Base-by-base conservation (phyloP, 73 alveolate genomes). In the Durusdinium trenchii region DNA sequence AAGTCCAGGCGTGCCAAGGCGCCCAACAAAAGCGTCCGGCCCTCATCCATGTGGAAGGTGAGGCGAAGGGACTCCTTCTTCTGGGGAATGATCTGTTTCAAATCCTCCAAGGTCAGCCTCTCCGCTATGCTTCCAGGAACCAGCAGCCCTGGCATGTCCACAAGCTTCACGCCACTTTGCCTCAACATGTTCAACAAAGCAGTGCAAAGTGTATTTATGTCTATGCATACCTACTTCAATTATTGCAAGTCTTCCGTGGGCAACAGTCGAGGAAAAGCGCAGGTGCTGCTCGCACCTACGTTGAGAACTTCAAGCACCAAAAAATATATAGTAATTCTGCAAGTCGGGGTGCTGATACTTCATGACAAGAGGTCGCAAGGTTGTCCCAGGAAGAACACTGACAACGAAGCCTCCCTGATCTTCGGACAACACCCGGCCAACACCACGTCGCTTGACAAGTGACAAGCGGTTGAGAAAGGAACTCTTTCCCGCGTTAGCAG, bases 51-150 rank as follows among this genome's bases (percentile, higher is more conserved):
- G 86, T 90, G 96, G 51, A 90, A 90, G 28, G 96, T 90, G 45
- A 90, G 96, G 57, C 96, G 96, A 16, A 90, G 45, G 42, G 48
- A 64, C 54, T 73, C 64, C 42, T 32, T 67, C 46, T 18, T 67
- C 89, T 78, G 35, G 62, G 62, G 26, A 45, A 12, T 43, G 32
- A 2, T 10, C 20, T 32, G 18, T 67, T 81, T 54, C 51, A 85
- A 32, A 73, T 89, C 98, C 60, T 91, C 98, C 78, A 91, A 36
- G 42, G 98, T 91, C n/a, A 91, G 36, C 6, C 87, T 36, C 40
- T 91, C 98, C 6, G 98, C 98, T 67, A 91, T 91, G 98, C 98
- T 91, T 36, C 98, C 98, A 50, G 98, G 98, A 43, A 91, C 98
- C 76, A 91, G 67, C 35, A 91, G 32, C 47, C 98, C 98, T 3